Conservation (phyloP, 352 stramenopile species). For the Pythium aristosporum region DNA sequence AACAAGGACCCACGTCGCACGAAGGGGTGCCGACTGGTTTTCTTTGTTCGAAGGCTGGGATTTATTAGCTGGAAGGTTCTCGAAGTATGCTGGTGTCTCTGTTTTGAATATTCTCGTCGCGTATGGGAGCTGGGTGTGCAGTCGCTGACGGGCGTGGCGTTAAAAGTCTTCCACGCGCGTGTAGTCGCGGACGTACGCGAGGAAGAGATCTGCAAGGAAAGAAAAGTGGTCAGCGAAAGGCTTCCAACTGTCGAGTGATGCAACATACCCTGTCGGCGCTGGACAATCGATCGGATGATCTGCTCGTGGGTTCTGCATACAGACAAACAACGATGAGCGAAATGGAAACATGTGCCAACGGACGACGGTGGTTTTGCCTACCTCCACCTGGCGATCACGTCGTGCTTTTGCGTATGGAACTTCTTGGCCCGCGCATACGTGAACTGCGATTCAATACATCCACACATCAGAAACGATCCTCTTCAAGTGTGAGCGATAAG, state of each 20-base stretch:
- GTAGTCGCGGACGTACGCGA: conserved; percentile 47
- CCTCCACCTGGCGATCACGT: conserved; percentile 42
- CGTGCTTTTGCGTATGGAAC: conserved; percentile 37
- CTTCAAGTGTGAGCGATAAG: no score
- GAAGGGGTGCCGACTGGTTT: no score
- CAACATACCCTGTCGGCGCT: conserved; percentile 36
- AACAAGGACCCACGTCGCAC: no score
- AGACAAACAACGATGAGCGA: not conserved
- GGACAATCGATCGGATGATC: conserved; percentile 34
- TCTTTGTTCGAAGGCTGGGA: no score
- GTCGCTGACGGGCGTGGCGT: no score
- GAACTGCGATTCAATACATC: conserved; percentile 28
- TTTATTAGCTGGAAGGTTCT: no score
- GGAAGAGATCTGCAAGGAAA: conserved; percentile 34
- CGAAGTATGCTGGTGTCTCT: no score
- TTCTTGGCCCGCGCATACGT: conserved; percentile 37
- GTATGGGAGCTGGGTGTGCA: not conserved
- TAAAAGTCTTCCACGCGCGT: conserved; percentile 35
- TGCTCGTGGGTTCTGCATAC: conserved; percentile 37
- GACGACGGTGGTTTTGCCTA: conserved; percentile 1
- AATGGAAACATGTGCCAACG: conserved; percentile 6
- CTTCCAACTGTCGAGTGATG: not conserved
- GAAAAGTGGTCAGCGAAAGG: not conserved
- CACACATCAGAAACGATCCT: not conserved
- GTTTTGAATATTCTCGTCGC: not conserved